A percentile compares a stretch with the other conserved stretches of the same genome.
Conservation (phyloP, 306 rosid species). For the Rubus parviflorus region DNA sequence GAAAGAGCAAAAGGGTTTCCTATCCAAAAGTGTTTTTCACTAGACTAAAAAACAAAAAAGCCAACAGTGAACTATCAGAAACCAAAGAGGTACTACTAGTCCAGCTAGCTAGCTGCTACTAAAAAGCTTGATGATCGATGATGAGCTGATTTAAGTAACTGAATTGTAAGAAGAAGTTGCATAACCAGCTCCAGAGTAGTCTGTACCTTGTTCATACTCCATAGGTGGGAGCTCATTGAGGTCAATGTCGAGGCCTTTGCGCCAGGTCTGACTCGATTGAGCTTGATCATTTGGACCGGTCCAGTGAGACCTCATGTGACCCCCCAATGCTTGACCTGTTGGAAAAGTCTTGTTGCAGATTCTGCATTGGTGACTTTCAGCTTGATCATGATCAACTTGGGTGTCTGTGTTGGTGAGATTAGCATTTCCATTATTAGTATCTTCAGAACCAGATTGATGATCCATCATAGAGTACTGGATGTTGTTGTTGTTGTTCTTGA, state of each 20-base stretch:
- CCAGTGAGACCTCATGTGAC: constrained; percentile 29
- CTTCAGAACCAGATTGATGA: constrained; percentile 14
- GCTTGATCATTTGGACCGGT: constrained; percentile 8
- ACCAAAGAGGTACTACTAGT: background rate
- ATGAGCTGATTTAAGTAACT: constrained; percentile 8
- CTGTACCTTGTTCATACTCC: constrained; percentile 26
- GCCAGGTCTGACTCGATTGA: constrained; percentile 4
- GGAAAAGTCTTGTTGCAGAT: constrained; percentile 19
- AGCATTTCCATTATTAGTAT: background rate
- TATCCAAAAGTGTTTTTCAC: constrained; percentile 11
- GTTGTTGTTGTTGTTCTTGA: constrained; percentile 6
- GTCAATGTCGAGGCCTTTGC: constrained; percentile 35
- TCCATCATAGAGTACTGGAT: constrained; percentile 1
- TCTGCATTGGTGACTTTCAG: constrained; percentile 17
- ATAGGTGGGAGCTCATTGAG: constrained; percentile 47
- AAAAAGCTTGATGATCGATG: background rate
- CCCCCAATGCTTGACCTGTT: constrained; percentile 34
- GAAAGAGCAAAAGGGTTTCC: constrained; percentile 14
- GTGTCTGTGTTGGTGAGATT: background rate
- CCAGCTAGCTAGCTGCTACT: constrained; percentile 6
- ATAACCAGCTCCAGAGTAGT: constrained; percentile 14
- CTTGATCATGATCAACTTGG: constrained; percentile 1
- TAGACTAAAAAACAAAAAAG: background rate
- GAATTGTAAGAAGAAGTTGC: constrained; percentile 17
- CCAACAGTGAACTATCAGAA: constrained; percentile 1